Evolutionary conservation across 768 basidiomycete genomes (phyloP), one percentile per base, ranked within the genome.

Genomic region (Lyophyllum shimeji): DNA sequence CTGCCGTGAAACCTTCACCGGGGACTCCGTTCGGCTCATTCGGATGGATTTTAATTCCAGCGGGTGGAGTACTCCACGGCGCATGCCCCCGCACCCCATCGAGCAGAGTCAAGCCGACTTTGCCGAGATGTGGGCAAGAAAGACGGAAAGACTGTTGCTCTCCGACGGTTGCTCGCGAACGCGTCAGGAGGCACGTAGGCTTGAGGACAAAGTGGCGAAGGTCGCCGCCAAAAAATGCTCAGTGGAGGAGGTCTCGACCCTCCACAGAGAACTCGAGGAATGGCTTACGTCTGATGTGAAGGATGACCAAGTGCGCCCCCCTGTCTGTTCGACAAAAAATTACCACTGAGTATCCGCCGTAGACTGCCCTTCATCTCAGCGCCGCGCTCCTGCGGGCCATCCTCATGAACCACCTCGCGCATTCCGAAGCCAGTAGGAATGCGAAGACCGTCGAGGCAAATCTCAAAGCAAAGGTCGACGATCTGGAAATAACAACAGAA

Each of bases 191-290:
- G 85, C 83, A 55, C 85, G 85, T 37, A 74, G 82, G 59, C 77
- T 93, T 54, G 90, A 93, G 72, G 83, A 84, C 72, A 90, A 84
- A 71, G 89, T 93, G 55, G 85, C 85, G 54, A 82, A 80, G 64
- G 85, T 91, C 63, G 90, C 90, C 31, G 82, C 83, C 13, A 89
- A 89, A 82, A 91, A 89, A 80, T 90, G 88, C 74, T 90, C 89
- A 37, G 90, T 93, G 57, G 90, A 92, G 69, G 90, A 93, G 75
- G 88, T 93, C 50, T 82, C 84, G 50, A 74, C 79, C 57, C 81
- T 93, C 60, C 87, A 90, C 73, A 82, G 84, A 66, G 90, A 93
- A 73, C 79, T 93, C 59, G 82, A 89, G 68, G 82, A 84, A 58
- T 93, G 89, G 89, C 71, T 93, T 54, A 76, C 74, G 44, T 74